Evolutionary conservation across 2,329 filamentous ascomycete species (phyloP).

Genomic region (Chrysoporthe cubensis): DNA sequence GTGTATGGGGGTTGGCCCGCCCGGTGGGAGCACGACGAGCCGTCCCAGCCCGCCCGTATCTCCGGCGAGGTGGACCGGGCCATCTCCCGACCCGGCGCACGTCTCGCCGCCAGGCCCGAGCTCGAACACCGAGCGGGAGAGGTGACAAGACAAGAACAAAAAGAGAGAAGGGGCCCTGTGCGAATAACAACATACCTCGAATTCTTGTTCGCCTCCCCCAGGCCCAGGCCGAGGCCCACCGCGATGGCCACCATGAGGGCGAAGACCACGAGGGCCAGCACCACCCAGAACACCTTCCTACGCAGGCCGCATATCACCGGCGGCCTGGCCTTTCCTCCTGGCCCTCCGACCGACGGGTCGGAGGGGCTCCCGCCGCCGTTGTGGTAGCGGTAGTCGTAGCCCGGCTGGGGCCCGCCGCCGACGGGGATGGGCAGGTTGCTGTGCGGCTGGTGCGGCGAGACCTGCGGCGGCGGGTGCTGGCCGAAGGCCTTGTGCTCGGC

Average conservation of each 20-base stretch:
- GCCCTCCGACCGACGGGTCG: neutral
- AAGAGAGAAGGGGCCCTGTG: neutral
- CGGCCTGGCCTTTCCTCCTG: conserved; percentile 6
- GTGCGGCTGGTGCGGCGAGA: neutral
- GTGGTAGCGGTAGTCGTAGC: conserved; percentile 13
- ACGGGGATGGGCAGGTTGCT: neutral
- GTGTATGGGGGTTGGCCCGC: too few relatives aligned
- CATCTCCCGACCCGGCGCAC: too few relatives aligned
- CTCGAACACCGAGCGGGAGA: neutral
- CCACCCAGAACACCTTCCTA: conserved; percentile 35
- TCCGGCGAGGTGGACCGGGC: too few relatives aligned
- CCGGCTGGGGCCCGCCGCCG: neutral
- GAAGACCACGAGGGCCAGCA: conserved; percentile 37
- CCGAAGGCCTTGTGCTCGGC: conserved; percentile 19
- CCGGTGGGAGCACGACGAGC: conserved; percentile 1
- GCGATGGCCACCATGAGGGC: conserved; percentile 38
- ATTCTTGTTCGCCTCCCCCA: conserved; percentile 30
- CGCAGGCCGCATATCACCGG: conserved; percentile 38
- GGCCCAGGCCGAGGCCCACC: conserved; percentile 39
- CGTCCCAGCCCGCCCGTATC: conserved; percentile 2
- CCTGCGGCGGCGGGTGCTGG: conserved; percentile 8
- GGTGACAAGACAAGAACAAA: neutral
- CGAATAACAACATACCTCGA: neutral
- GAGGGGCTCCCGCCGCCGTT: conserved; percentile 21
- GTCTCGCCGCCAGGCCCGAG: too few relatives aligned